Conservation (phyloP, 768 basidiomycete species). For the Trametes meyenii region DNA sequence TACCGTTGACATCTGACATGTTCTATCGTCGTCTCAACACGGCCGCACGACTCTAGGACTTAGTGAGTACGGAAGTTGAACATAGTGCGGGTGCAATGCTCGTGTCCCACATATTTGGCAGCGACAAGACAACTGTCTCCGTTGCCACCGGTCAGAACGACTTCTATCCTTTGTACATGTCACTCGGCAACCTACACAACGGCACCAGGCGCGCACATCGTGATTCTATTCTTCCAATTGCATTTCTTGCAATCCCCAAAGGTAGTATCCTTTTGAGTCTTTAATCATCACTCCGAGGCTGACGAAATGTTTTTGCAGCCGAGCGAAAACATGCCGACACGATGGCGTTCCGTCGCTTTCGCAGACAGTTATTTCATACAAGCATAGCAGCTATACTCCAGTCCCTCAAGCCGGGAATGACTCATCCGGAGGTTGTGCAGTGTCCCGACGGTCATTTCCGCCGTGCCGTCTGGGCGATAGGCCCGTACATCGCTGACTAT, state of each 20-base stretch:
- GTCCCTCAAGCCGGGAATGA: too few species aligned
- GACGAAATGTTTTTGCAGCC: too few species aligned
- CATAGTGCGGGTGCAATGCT: neutral
- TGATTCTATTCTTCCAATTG: constrained; percentile 19
- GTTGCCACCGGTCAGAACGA: constrained; percentile 32
- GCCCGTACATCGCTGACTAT: constrained; percentile 38
- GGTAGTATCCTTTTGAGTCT: too few species aligned
- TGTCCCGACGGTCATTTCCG: constrained; percentile 34
- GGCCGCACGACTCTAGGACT: neutral
- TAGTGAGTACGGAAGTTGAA: neutral
- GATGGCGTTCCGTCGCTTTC: too few species aligned
- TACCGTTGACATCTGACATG: too few species aligned
- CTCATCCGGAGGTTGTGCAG: constrained; percentile 9
- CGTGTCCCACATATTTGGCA: neutral
- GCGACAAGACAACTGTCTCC: constrained; percentile 29
- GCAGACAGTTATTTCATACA: too few species aligned
- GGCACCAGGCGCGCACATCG: constrained; percentile 27
- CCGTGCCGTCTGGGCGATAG: constrained; percentile 32
- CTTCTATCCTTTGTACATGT: constrained; percentile 34
- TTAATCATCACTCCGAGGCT: too few species aligned
- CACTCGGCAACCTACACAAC: constrained; percentile 29
- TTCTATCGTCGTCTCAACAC: too few species aligned
- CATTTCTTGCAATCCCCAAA: constrained; percentile 38
- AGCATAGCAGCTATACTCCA: too few species aligned
- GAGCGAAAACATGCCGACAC: too few species aligned